These are phyloP conservation scores for Sphaerulina musiva DNA, from an alignment of 2,329 filamentous ascomycete species.

Conservation along the genomic window DNA sequence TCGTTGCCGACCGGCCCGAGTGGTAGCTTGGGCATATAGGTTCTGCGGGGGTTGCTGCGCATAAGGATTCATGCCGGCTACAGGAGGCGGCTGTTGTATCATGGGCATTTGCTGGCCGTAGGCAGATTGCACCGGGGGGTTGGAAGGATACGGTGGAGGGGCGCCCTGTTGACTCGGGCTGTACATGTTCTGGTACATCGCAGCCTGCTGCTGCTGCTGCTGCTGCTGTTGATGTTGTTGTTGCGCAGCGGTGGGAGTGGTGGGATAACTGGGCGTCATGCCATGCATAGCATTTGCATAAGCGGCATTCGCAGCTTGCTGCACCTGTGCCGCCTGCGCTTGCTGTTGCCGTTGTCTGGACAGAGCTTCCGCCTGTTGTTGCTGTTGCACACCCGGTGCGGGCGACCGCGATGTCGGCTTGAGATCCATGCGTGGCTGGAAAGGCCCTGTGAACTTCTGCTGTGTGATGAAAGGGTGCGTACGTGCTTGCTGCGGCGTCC, in stretches of 20 bases:
- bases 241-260: slow-evolving; percentile 25
- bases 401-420: slow-evolving; percentile 85
- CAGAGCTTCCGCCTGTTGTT: slow-evolving; percentile 87
- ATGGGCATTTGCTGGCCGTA: slow-evolving; percentile 70
- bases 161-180: slow-evolving; percentile 57
- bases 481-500: slow-evolving; percentile 97
- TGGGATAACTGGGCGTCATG: slow-evolving; percentile 40
- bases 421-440: slow-evolving; percentile 93
- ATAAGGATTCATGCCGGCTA: slow-evolving; percentile 31
- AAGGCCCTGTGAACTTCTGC: slow-evolving; percentile 91
- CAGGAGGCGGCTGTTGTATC: slow-evolving; percentile 49
- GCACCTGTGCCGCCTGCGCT: slow-evolving; percentile 40
- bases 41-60: slow-evolving; percentile 57
- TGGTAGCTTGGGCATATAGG: slow-evolving; percentile 66
- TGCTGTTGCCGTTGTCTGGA: slow-evolving; percentile 78
- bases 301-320: slow-evolving; percentile 39
- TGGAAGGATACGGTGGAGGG: slow-evolving; percentile 73
- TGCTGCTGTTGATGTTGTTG: slow-evolving; percentile 20
- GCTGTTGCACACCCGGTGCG: slow-evolving; percentile 87
- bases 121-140: slow-evolving; percentile 47
- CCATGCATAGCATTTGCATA: slow-evolving; percentile 28
- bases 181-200: slow-evolving; percentile 72
- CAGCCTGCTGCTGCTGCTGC: slow-evolving; percentile 43
- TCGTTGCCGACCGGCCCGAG: slow-evolving; percentile 73
- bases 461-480: slow-evolving; percentile 98